These are phyloP conservation scores for Diaporthe nobilis DNA, from an alignment of 2,329 filamentous ascomycete species.

Conservation along the genomic window DNA sequence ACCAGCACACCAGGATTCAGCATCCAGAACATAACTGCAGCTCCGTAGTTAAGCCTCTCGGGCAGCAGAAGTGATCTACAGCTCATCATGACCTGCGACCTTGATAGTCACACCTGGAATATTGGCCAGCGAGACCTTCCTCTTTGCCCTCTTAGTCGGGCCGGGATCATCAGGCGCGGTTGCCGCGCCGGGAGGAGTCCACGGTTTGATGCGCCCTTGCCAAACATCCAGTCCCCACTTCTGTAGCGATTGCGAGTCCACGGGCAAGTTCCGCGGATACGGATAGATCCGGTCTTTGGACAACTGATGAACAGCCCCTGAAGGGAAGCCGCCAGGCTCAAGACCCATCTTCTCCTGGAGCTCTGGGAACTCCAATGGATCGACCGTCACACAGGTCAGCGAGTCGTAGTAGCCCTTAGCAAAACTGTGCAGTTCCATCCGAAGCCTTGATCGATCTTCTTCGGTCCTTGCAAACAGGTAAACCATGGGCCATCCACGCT, in stretches of 20 bases:
- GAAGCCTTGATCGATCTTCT: conserved; percentile 48
- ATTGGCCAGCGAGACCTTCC: conserved; percentile 42
- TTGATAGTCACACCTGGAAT: conserved; percentile 45
- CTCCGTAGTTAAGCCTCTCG: not conserved
- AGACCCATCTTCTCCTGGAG: conserved; percentile 52
- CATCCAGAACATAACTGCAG: not conserved
- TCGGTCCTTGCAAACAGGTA: conserved; percentile 54
- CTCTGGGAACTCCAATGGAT: conserved; percentile 54
- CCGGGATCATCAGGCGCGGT: conserved; percentile 45
- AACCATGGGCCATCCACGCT: conserved; percentile 55
- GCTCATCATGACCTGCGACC: conserved; percentile 44
- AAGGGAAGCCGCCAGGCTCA: conserved; percentile 46
- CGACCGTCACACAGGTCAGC: conserved; percentile 53
- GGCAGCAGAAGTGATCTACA: conserved; percentile 20
- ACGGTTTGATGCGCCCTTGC: conserved; percentile 54
- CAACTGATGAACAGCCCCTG: conserved; percentile 54
- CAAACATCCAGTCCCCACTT: conserved; percentile 56
- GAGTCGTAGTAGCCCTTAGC: conserved; percentile 52
- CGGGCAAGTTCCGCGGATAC: conserved; percentile 50
- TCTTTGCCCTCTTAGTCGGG: conserved; percentile 46
- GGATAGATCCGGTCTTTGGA: conserved; percentile 53
- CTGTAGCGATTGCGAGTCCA: conserved; percentile 50
- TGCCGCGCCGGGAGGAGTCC: conserved; percentile 49
- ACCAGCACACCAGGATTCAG: not conserved
- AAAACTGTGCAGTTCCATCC: conserved; percentile 49